Evolutionary conservation across 2,329 filamentous ascomycete species (phyloP).

Genomic region (Fusarium illudens): DNA sequence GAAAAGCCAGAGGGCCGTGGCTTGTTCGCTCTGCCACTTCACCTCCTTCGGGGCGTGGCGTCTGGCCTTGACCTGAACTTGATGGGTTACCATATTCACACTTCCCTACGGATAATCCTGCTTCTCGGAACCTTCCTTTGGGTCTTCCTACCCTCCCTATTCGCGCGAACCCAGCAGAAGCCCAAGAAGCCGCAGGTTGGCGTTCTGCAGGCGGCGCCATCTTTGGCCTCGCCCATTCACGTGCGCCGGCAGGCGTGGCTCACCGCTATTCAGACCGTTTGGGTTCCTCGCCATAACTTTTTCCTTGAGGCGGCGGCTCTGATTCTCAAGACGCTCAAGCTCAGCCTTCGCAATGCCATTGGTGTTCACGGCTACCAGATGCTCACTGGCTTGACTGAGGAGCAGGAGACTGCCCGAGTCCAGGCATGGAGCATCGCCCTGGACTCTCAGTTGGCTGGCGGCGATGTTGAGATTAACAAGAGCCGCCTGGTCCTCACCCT

Average conservation of each 20-base stretch:
- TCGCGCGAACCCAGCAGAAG: conserved; percentile 56
- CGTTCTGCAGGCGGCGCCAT: conserved; percentile 66
- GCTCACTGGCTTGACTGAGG: conserved; percentile 80
- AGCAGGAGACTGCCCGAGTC: conserved; percentile 85
- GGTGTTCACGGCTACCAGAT: conserved; percentile 80
- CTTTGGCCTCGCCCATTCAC: conserved; percentile 81
- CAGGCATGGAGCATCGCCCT: conserved; percentile 95
- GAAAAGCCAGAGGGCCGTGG: conserved; percentile 72
- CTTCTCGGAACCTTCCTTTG: conserved; percentile 64
- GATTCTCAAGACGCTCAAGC: conserved; percentile 80
- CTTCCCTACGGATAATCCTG: conserved; percentile 62
- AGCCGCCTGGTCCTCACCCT: conserved; percentile 86
- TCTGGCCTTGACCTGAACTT: conserved; percentile 61
- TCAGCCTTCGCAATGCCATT: conserved; percentile 79
- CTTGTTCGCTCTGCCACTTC: conserved; percentile 70
- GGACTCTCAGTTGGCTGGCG: conserved; percentile 90
- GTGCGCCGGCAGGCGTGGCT: conserved; percentile 91
- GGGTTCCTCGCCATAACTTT: conserved; percentile 88
- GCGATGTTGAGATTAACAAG: conserved; percentile 88
- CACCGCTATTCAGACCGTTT: conserved; percentile 90
- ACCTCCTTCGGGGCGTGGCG: conserved; percentile 61
- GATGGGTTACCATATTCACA: conserved; percentile 63
- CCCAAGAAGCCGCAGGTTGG: conserved; percentile 59
- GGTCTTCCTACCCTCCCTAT: conserved; percentile 63
- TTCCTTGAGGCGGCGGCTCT: conserved; percentile 85